A percentile compares a stretch with the other conserved stretches of the same genome.
phyloP scores from a whole-genome alignment of 768 basidiomycete genomes.

The Russula abietina region DNA sequence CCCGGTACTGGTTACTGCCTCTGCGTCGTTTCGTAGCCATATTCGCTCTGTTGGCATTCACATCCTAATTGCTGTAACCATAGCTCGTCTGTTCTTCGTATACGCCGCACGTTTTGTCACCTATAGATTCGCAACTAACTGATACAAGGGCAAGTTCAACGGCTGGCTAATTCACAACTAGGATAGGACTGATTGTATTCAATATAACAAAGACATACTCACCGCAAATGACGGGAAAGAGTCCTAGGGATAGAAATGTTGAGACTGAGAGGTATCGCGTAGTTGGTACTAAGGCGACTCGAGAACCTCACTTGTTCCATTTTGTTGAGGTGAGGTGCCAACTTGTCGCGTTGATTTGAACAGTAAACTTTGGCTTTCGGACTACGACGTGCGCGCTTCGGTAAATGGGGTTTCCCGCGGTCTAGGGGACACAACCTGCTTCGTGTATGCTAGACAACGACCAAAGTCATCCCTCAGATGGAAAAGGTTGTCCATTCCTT shows the following conservation, averaged over 20 bases:
- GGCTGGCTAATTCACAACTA: slow-evolving; percentile 5
- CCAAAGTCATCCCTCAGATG: background rate
- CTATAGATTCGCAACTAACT: slow-evolving; percentile 12
- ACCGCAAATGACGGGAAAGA: background rate
- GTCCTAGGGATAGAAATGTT: background rate
- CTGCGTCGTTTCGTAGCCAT: slow-evolving; percentile 7
- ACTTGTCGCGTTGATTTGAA: background rate
- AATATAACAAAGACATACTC: background rate
- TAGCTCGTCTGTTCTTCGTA: slow-evolving; percentile 21
- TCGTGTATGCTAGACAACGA: background rate
- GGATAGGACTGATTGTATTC: slow-evolving; percentile 9
- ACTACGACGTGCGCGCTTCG: background rate
- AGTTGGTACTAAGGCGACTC: background rate
- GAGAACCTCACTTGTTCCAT: background rate
- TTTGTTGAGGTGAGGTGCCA: background rate
- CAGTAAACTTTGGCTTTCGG: background rate
- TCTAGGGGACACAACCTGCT: background rate
- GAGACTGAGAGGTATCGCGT: background rate
- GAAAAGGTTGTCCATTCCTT: background rate
- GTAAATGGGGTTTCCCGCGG: background rate
- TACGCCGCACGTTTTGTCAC: slow-evolving; percentile 13
- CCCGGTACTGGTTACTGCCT: slow-evolving; percentile 1
- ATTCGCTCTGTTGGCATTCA: background rate
- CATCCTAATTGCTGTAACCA: slow-evolving; percentile 18
- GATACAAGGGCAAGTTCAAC: slow-evolving; percentile 9